Conservation (phyloP, 305 asterid genomes). For the Plantago lanceolata region DNA sequence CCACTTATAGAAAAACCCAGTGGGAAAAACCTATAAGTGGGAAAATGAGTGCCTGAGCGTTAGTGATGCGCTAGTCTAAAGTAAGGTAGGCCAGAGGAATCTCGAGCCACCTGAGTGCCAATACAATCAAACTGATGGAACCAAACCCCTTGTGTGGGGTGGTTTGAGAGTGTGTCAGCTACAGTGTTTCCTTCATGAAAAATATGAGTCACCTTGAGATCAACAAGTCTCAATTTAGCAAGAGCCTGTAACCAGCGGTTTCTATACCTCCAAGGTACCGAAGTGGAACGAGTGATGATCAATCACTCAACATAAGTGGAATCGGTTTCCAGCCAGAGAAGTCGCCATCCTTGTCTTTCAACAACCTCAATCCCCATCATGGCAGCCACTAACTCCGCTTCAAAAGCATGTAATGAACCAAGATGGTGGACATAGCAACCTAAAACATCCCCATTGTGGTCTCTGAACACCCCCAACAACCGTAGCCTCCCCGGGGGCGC, state of each 20-base stretch:
- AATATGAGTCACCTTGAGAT: background rate
- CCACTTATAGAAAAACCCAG: no score
- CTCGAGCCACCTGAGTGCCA: no score
- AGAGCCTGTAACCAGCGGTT: background rate
- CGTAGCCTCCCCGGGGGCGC: background rate
- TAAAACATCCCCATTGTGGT: background rate
- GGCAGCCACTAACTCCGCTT: background rate
- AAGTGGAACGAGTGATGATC: background rate
- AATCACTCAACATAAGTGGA: background rate
- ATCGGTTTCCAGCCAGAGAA: background rate
- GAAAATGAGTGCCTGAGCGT: no score
- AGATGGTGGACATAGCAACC: background rate
- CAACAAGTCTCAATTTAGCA: no score
- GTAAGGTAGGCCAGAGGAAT: no score
- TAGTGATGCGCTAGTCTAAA: no score
- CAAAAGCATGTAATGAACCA: background rate
- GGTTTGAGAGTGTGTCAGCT: background rate
- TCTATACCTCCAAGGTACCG: background rate
- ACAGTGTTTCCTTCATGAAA: background rate
- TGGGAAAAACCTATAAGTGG: no score
- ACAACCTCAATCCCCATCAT: background rate
- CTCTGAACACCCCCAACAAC: background rate
- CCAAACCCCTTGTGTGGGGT: background rate
- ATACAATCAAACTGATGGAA: no score
- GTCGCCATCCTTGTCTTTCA: background rate